Conservation (phyloP, 2,329 filamentous ascomycete genomes). For the Ophiostoma sp. region DNA sequence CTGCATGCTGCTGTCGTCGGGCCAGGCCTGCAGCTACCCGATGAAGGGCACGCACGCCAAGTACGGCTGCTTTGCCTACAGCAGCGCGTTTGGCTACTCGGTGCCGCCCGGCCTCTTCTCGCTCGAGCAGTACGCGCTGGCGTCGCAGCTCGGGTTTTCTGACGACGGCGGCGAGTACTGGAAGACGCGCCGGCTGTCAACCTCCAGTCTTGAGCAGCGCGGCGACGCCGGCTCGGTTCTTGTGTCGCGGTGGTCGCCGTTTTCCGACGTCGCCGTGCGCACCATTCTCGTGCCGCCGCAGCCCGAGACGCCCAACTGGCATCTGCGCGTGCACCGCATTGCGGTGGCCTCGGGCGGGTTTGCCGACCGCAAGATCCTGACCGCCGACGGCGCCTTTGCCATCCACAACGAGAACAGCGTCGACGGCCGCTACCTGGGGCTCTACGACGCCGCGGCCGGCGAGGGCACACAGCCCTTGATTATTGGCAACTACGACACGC, state of each 20-base stretch:
- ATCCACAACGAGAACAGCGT: constrained; percentile 51
- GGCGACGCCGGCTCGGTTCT: not conserved
- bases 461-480: constrained; percentile 54
- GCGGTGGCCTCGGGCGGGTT: constrained; percentile 36
- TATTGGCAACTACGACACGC: constrained; percentile 57
- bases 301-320: constrained; percentile 59
- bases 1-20: constrained; percentile 68
- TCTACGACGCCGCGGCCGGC: constrained; percentile 41
- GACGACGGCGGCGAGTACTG: constrained; percentile 74
- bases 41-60: constrained; percentile 78
- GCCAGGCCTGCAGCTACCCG: constrained; percentile 76
- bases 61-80: constrained; percentile 75
- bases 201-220: constrained; percentile 29
- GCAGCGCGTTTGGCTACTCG: constrained; percentile 68
- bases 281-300: constrained; percentile 61
- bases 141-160: constrained; percentile 69
- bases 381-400: constrained; percentile 70
- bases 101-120: constrained; percentile 71
- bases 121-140: constrained; percentile 70
- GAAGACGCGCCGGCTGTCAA: constrained; percentile 67
- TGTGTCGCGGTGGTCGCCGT: constrained; percentile 58
- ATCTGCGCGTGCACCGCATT: constrained; percentile 60
- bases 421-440: constrained; percentile 45
- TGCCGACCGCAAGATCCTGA: constrained; percentile 53
- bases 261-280: constrained; percentile 59